Conservation (phyloP, 2,329 filamentous ascomycete species). For the Apiospora hydei region DNA sequence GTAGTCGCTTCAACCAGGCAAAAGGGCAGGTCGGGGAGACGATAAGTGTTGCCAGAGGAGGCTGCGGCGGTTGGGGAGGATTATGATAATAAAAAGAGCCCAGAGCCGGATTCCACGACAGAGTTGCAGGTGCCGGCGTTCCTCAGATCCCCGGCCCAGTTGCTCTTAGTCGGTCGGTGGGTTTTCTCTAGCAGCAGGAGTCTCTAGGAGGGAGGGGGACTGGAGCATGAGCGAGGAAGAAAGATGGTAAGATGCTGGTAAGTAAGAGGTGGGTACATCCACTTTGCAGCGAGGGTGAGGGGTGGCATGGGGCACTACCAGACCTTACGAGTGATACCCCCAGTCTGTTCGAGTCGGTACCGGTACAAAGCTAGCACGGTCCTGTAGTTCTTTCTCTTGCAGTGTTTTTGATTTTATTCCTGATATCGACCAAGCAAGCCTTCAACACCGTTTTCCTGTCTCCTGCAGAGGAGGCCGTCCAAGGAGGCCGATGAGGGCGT, state of each 20-base stretch:
- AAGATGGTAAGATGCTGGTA: slow-evolving; percentile 18
- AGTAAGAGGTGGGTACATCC: neutral
- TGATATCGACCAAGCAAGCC: neutral
- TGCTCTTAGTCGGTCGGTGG: slow-evolving; percentile 19
- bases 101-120: slow-evolving; percentile 21
- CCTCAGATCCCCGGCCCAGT: slow-evolving; percentile 21
- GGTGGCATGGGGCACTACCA: slow-evolving; percentile 17
- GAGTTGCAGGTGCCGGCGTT: slow-evolving; percentile 21
- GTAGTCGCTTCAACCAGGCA: slow-evolving; percentile 20
- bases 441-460: neutral
- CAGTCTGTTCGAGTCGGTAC: slow-evolving; percentile 14
- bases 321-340: slow-evolving; percentile 17
- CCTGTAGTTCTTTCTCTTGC: slow-evolving; percentile 5
- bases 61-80: slow-evolving; percentile 23
- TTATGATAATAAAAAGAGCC: slow-evolving; percentile 24
- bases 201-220: slow-evolving; percentile 17
- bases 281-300: slow-evolving; percentile 15
- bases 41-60: slow-evolving; percentile 16
- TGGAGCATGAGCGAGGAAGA: slow-evolving; percentile 19
- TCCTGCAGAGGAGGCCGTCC: neutral
- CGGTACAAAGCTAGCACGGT: slow-evolving; percentile 23
- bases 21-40: slow-evolving; percentile 10
- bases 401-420: neutral
- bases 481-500: neutral
- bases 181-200: slow-evolving; percentile 4